These are phyloP conservation scores for Solanum pimpinellifolium DNA, from an alignment of 257 asterid species.

Conservation along the genomic window DNA sequence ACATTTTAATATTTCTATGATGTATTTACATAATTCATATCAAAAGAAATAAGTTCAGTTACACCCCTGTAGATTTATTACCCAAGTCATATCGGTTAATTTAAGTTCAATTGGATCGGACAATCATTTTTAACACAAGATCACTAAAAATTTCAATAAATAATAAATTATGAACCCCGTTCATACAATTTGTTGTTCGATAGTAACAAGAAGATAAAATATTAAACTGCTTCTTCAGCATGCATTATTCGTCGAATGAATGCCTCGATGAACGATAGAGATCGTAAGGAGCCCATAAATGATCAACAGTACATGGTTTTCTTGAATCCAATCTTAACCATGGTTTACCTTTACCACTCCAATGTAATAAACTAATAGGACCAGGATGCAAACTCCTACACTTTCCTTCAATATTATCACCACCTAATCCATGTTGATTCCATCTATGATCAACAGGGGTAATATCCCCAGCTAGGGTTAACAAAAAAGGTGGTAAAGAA, in stretches of 20 bases:
- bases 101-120: too few species aligned
- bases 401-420: constrained; percentile 22
- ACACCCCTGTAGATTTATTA: neutral
- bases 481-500: constrained; percentile 29
- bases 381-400: constrained; percentile 24
- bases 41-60: neutral
- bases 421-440: constrained; percentile 40
- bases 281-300: constrained; percentile 37
- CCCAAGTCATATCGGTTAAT: neutral
- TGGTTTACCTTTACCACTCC: constrained; percentile 47
- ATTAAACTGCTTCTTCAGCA: neutral
- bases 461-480: constrained; percentile 23
- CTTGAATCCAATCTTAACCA: constrained; percentile 37
- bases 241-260: constrained; percentile 21
- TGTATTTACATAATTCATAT: neutral
- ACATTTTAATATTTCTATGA: neutral
- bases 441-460: constrained; percentile 27
- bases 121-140: neutral
- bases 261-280: constrained; percentile 21
- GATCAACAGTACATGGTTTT: constrained; percentile 25
- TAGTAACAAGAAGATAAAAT: neutral
- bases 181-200: neutral
- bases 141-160: neutral
- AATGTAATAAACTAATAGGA: constrained; percentile 27
- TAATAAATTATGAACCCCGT: neutral